These are phyloP conservation scores for Chaetomium fimeti DNA, from an alignment of 495 filamentous ascomycete species.

Conservation along the genomic window DNA sequence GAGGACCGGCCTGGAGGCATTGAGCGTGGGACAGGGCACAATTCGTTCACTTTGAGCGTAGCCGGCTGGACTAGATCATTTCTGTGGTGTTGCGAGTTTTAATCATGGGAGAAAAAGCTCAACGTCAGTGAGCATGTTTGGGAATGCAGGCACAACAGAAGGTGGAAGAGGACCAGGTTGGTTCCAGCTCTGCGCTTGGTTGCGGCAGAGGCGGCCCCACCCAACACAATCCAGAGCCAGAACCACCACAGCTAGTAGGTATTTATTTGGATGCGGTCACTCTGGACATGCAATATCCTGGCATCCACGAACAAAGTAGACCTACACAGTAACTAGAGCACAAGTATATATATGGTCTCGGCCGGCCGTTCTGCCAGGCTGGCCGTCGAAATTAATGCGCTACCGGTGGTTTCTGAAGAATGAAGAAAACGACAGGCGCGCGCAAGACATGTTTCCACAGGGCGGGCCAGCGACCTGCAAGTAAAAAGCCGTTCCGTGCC, in stretches of 20 bases:
- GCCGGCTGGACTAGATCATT: neutral
- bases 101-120: neutral
- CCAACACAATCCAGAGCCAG: neutral
- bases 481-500: too few relatives aligned
- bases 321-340: too few relatives aligned
- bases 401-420: too few relatives aligned
- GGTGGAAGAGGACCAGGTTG: neutral
- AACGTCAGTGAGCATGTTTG: neutral
- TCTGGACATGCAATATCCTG: too few relatives aligned
- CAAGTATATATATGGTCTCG: too few relatives aligned
- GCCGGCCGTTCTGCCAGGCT: too few relatives aligned
- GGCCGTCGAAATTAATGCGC: too few relatives aligned
- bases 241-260: neutral
- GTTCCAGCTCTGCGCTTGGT: neutral
- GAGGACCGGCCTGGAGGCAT: neutral
- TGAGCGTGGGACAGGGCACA: neutral
- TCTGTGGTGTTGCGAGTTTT: neutral
- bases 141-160: neutral
- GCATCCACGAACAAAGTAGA: too few relatives aligned
- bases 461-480: too few relatives aligned
- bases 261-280: too few relatives aligned
- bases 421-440: too few relatives aligned
- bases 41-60: neutral
- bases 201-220: neutral
- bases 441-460: too few relatives aligned